Evolutionary conservation across 176 grass and related monocot genomes (phyloP).

Genomic region (Otatea glauca): DNA sequence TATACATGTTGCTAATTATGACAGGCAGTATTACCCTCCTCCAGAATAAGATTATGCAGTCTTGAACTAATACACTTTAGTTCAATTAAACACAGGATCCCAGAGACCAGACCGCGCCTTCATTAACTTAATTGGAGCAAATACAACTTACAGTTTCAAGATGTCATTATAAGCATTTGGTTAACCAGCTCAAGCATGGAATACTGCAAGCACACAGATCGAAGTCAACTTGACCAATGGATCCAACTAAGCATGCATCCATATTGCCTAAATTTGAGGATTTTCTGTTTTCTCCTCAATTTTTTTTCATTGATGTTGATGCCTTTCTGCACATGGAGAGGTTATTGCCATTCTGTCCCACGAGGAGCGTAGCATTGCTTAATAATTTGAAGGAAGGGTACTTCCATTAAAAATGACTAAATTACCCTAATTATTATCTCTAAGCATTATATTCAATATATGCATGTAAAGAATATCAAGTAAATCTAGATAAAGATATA

Average conservation of each 20-base stretch:
- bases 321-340: conserved; percentile 43
- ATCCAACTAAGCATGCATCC: conserved; percentile 37
- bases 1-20: neutral
- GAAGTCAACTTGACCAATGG: conserved; percentile 30
- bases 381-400: conserved; percentile 18
- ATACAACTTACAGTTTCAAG: neutral
- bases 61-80: neutral
- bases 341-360: conserved; percentile 36
- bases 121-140: no score
- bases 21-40: neutral
- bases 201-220: conserved; percentile 2
- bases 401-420: no score
- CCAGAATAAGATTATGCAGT: neutral
- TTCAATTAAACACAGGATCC: neutral
- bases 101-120: neutral
- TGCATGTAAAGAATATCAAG: no score
- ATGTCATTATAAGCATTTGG: neutral
- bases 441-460: no score
- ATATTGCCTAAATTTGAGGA: neutral
- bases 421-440: no score
- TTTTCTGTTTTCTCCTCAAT: neutral
- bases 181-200: neutral
- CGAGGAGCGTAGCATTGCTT: conserved; percentile 14
- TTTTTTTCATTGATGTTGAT: neutral
- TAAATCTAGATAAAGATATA: no score